Conservation (phyloP, 2,329 filamentous ascomycete species). For the Trichophyton mentagrophytes region DNA sequence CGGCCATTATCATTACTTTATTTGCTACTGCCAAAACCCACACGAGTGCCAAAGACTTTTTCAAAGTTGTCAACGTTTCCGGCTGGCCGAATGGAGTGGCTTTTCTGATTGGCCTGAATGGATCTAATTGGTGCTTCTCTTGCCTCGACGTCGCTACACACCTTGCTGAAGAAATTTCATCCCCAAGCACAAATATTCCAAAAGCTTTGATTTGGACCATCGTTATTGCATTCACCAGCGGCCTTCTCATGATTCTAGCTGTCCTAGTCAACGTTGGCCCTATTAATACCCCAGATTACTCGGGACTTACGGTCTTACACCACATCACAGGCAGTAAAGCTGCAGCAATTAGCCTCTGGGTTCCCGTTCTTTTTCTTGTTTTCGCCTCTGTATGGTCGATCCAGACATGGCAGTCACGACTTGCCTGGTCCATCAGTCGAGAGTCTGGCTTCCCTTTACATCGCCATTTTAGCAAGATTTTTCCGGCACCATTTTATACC, state of each 20-base stretch:
- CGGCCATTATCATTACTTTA: neutral
- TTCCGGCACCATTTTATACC: neutral
- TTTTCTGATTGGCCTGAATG: neutral
- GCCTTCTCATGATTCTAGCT: neutral
- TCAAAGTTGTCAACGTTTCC: neutral
- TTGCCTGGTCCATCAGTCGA: neutral
- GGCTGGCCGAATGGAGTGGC: constrained; percentile 1
- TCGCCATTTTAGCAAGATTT: constrained; percentile 3
- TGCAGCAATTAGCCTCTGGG: neutral
- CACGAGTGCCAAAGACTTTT: neutral
- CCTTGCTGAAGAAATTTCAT: neutral
- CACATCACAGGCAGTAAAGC: constrained; percentile 3
- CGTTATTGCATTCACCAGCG: neutral
- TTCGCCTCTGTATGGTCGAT: constrained; percentile 3
- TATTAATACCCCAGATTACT: neutral
- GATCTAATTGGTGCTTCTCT: constrained; percentile 1
- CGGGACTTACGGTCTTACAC: neutral
- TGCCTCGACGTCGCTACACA: constrained; percentile 2
- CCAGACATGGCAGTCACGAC: constrained; percentile 3
- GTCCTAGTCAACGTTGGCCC: neutral
- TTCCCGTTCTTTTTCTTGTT: neutral
- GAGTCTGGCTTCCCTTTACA: constrained; percentile 3
- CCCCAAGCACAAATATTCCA: constrained; percentile 2
- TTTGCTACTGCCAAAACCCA: neutral
- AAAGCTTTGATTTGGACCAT: constrained; percentile 4